Evolutionary conservation across 129 eudicot genomes (phyloP).

Genomic region (Centaurea solstitialis): DNA sequence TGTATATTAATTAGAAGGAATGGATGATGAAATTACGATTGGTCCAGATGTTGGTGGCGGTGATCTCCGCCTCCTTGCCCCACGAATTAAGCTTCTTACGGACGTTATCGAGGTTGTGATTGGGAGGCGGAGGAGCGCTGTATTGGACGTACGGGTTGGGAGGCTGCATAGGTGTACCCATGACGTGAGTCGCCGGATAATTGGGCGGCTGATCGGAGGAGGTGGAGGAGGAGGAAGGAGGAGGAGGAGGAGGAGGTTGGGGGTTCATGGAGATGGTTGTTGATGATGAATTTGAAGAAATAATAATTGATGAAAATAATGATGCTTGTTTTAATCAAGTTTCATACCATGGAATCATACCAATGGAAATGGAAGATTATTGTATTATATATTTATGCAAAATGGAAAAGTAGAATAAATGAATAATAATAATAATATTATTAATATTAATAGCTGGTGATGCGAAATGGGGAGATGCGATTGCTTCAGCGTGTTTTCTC

Average conservation of each 20-base stretch:
- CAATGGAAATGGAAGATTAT: background rate
- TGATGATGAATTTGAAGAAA: background rate
- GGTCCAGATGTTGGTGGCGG: constrained; percentile 71
- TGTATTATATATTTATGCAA: background rate
- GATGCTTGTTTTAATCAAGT: background rate
- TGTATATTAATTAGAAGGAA: background rate
- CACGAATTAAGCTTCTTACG: constrained; percentile 61
- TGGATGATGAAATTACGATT: constrained; percentile 40
- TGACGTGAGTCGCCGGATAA: constrained; percentile 27
- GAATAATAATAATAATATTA: too few species aligned
- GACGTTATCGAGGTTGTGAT: constrained; percentile 40
- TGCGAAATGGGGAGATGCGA: constrained; percentile 13
- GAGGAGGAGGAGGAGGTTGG: constrained; percentile 11
- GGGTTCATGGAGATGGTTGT: constrained; percentile 9
- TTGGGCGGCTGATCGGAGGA: constrained; percentile 10
- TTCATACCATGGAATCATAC: background rate
- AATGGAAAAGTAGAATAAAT: background rate
- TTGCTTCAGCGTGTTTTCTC: constrained; percentile 25
- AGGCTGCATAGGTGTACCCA: constrained; percentile 22
- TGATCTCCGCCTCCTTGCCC: constrained; percentile 59
- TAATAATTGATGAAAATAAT: background rate
- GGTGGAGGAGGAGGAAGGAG: constrained; percentile 16
- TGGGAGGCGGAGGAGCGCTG: constrained; percentile 35
- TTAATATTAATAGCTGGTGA: background rate
- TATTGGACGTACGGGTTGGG: constrained; percentile 56